Evolutionary conservation across 1,284 basidiomycete species (phyloP), one percentile per base, ranked within the genome.

Genomic region (Puccinia sorghi): DNA sequence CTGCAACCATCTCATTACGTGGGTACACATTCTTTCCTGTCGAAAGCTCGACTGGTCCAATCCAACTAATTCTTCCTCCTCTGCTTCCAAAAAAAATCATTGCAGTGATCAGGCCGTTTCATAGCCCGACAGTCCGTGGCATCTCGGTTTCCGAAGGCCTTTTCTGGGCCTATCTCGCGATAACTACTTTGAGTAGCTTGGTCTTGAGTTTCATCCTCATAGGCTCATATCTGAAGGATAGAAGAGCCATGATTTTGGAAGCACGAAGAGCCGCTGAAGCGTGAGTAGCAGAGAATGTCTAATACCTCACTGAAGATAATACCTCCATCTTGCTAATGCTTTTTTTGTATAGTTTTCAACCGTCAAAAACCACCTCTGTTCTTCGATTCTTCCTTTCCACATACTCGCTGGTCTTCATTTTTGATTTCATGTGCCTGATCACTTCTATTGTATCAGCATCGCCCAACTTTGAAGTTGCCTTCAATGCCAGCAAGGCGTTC

Each of bases 391-490:
- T 76, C 48, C 64, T 76, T 46, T 76, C 74, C 12, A 76, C 61
- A 20, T 76, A 76, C 52, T 46, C 63, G 37, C 48, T 76, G 52
- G 64, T 69, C 15, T 76, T 76, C 11, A 43, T 76, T 20, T 76
- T 76, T 15, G 64, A 66, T 41, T 41, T 76, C n/a, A 67, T 56
- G 50, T 76, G 61, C n/a, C 54, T 76, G 27, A 69, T 76, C 20
- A 76, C 74, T 20, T 76, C 74, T 3, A 67, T 76, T n/a, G 50
- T 76, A 27, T 76, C 74, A 54, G 17, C 74, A 41, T 66, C 74
- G 4, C 22, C 61, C 15, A 67, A 67, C 27, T 76, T 76, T 48
- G 63, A 69, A 13, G 48, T 76, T 48, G 64, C 63, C 25, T 59
- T 76, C 22, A 52, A 69, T 57, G 57, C 63, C 37, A 67, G 48